phyloP scores from a whole-genome alignment of 2,329 filamentous ascomycete species.

The Penicillium verrucosum region DNA sequence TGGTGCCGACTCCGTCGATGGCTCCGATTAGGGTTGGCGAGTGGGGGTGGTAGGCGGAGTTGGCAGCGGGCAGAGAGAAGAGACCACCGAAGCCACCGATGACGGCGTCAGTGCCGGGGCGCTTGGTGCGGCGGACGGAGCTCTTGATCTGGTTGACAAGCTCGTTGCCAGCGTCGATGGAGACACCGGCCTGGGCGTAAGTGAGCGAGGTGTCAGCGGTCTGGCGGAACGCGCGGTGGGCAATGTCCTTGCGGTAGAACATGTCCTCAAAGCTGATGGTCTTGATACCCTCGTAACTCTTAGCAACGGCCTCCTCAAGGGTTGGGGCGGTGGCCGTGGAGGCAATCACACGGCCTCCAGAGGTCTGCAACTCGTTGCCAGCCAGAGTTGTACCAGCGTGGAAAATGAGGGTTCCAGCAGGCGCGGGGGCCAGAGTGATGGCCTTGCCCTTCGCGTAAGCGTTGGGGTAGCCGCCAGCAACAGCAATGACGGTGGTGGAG shows the following conservation, averaged over 20 bases:
- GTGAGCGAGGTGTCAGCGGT: conserved; percentile 58
- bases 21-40: conserved; percentile 84
- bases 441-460: conserved; percentile 74
- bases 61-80: conserved; percentile 65
- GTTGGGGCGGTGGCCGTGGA: conserved; percentile 75
- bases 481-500: conserved; percentile 89
- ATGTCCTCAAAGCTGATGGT: conserved; percentile 81
- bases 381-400: conserved; percentile 79
- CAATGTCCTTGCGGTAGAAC: conserved; percentile 92
- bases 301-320: conserved; percentile 76
- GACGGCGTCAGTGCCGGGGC: conserved; percentile 83
- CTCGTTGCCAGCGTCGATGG: conserved; percentile 88
- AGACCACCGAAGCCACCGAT: conserved; percentile 95
- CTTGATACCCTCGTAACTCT: conserved; percentile 80
- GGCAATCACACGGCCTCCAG: conserved; percentile 89
- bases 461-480: conserved; percentile 86
- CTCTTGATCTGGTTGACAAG: conserved; percentile 90
- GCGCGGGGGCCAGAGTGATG: conserved; percentile 56
- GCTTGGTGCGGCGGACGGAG: conserved; percentile 78
- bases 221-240: conserved; percentile 59
- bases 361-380: conserved; percentile 65
- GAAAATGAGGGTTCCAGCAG: conserved; percentile 70
- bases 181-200: conserved; percentile 89
- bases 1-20: conserved; percentile 95
- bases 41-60: conserved; percentile 69